Evolutionary conservation across 768 basidiomycete genomes (phyloP), one percentile per base, ranked within the genome.

Genomic region (Psilocybe tampanensis): DNA sequence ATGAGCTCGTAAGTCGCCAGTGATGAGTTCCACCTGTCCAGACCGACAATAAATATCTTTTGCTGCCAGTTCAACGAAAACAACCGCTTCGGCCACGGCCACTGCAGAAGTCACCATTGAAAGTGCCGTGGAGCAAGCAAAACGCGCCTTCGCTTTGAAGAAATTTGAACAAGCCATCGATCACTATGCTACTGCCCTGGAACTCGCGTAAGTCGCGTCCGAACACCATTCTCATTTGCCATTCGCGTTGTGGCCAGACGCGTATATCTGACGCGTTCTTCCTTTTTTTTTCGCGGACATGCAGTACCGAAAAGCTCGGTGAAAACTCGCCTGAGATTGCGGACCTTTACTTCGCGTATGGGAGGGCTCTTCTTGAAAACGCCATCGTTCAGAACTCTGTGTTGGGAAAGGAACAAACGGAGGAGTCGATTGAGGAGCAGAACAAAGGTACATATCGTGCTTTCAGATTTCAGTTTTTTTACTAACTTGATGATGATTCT

Each of bases 301-400:
- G 47, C 47, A 95, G 94, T 60, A 90, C 92, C 22, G 75, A 83
- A 66, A 78, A 86, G 64, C 76, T 86, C 57, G 91, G 86, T 34
- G 95, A 98, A 47, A 81, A 94, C 66, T 85, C 89, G 21, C 88
- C 90, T 0, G 87, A 92, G 66, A 87, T 82, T 52, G 96, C 94
- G 8, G 94, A 98, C 66, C 69, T 96, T 19, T 91, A 98, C 59
- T 89, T 96, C 56, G 80, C 84, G 3, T 99, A 98, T 67, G 97
- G 97, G 13, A 94, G 90, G 70, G 94, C 97, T 3, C 74, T 98
- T 41, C 80, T 97, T 54, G 94, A 95, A 75, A 94, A 96, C 66
- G 96, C 95, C 5, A 92, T 98, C 57, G 73, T 85, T 3, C 90
- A 94, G 66, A 89, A 76, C 55, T 84, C 88, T 0, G 96, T 98